A percentile compares a stretch with the other conserved stretches of the same genome.
These are phyloP conservation scores for Tuber microsphaerosporum DNA, from an alignment of 495 filamentous ascomycete genomes.

Conservation along the genomic window DNA sequence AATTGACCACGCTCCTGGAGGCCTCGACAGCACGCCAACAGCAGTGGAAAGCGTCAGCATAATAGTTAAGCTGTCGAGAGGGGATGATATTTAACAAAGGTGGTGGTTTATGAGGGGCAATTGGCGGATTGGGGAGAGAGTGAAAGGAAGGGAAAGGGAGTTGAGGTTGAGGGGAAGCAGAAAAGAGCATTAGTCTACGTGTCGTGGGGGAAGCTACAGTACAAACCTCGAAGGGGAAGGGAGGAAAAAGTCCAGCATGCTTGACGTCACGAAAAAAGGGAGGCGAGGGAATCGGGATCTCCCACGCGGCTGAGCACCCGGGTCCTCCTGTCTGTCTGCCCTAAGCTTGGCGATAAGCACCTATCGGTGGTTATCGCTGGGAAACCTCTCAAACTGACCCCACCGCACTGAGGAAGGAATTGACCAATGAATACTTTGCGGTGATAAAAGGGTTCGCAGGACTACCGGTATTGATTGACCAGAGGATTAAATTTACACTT, in stretches of 20 bases:
- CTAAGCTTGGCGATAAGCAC: conserved; percentile 6
- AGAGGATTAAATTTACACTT: neutral
- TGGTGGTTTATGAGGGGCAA: conserved; percentile 1
- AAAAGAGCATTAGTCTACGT: conserved; percentile 4
- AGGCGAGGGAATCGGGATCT: conserved; percentile 5
- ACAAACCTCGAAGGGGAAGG: neutral
- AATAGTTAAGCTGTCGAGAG: neutral
- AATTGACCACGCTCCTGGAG: neutral
- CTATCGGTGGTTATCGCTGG: neutral
- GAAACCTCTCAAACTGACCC: neutral
- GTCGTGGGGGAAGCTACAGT: conserved; percentile 1
- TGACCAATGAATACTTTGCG: neutral
- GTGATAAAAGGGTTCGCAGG: neutral
- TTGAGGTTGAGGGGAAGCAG: neutral
- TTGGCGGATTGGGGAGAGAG: neutral
- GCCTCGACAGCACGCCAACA: conserved; percentile 2
- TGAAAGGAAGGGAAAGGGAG: neutral
- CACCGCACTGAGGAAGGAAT: neutral
- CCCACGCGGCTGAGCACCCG: conserved; percentile 2
- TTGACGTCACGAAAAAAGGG: neutral
- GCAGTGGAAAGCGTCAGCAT: conserved; percentile 6
- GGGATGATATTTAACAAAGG: neutral
- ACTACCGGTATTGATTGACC: neutral
- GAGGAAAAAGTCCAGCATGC: neutral
- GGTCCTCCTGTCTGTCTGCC: neutral